These are phyloP conservation scores for Trametes versicolor DNA, from an alignment of 1,284 basidiomycete genomes.

Conservation along the genomic window DNA sequence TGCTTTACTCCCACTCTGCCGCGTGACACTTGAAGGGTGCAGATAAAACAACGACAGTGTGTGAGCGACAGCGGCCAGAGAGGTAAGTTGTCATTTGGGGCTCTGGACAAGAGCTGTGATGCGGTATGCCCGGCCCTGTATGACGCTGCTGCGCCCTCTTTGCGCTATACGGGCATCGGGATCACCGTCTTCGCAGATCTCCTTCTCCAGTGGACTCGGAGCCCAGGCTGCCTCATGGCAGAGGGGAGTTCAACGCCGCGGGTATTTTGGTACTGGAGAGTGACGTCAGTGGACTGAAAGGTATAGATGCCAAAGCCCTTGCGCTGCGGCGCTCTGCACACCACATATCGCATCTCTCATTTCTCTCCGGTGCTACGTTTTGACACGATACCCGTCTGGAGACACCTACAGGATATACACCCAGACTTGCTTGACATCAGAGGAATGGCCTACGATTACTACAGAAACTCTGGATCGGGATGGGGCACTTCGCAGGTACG, in stretches of 20 bases:
- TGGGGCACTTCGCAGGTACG: slow-evolving; percentile 41
- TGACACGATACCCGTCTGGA: not conserved
- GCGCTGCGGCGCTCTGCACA: not conserved
- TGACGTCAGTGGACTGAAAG: slow-evolving; percentile 10
- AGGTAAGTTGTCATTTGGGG: no score
- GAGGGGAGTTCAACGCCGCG: not conserved
- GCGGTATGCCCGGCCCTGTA: no score
- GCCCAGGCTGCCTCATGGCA: slow-evolving; percentile 1
- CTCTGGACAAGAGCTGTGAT: no score
- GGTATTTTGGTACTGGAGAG: not conserved
- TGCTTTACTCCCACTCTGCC: no score
- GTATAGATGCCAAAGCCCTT: not conserved
- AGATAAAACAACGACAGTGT: no score
- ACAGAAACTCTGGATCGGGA: slow-evolving; percentile 35
- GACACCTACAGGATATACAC: no score
- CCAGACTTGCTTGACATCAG: not conserved
- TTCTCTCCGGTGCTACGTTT: not conserved
- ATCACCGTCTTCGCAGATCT: not conserved
- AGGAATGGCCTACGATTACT: slow-evolving; percentile 38
- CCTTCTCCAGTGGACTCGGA: not conserved
- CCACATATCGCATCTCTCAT: not conserved
- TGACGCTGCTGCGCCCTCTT: not conserved
- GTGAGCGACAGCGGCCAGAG: no score
- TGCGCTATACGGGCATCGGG: not conserved
- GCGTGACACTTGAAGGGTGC: no score